A percentile compares a stretch with the other conserved stretches of the same genome.
phyloP scores from a whole-genome alignment of 306 rosid genomes.

The Herpetospermum pedunculosum region DNA sequence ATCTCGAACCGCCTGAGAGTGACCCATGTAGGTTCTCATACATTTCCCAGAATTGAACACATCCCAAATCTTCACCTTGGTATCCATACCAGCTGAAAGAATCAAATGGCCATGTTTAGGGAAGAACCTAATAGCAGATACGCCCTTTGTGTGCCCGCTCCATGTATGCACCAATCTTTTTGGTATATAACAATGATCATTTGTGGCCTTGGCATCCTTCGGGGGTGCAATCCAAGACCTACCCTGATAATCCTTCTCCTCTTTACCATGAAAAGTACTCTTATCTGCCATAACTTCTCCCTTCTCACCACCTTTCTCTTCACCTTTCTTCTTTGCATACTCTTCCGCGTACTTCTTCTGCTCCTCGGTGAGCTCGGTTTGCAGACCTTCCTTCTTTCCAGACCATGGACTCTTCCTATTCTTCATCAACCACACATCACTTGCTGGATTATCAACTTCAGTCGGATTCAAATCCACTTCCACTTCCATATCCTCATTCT shows the following conservation, averaged over 20 bases:
- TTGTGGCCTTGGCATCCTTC: constrained; percentile 78
- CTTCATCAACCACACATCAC: constrained; percentile 66
- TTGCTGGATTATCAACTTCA: constrained; percentile 66
- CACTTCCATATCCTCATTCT: constrained; percentile 12
- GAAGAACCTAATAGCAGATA: constrained; percentile 85
- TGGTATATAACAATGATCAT: constrained; percentile 89
- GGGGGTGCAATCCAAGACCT: constrained; percentile 97
- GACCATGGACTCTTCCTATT: constrained; percentile 94
- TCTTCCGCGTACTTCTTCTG: constrained; percentile 89
- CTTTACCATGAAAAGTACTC: constrained; percentile 89
- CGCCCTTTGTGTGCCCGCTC: constrained; percentile 98
- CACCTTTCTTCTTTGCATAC: constrained; percentile 93
- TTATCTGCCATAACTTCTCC: constrained; percentile 59
- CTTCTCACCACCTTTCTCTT: constrained; percentile 71
- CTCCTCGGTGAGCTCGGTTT: constrained; percentile 66
- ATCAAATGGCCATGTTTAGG: constrained; percentile 84
- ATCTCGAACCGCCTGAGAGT: constrained; percentile 77
- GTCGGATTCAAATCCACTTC: constrained; percentile 1
- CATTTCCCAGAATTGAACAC: constrained; percentile 90
- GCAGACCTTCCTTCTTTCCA: constrained; percentile 77
- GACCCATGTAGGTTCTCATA: constrained; percentile 98
- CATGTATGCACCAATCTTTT: constrained; percentile 95
- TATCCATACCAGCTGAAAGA: constrained; percentile 84
- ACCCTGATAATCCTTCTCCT: constrained; percentile 92
- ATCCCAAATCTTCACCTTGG: constrained; percentile 97